Percentiles rank a stretch among this genome's conserved stretches.
phyloP scores from a whole-genome alignment of 495 filamentous ascomycete species.

The Penicillium paradoxum region DNA sequence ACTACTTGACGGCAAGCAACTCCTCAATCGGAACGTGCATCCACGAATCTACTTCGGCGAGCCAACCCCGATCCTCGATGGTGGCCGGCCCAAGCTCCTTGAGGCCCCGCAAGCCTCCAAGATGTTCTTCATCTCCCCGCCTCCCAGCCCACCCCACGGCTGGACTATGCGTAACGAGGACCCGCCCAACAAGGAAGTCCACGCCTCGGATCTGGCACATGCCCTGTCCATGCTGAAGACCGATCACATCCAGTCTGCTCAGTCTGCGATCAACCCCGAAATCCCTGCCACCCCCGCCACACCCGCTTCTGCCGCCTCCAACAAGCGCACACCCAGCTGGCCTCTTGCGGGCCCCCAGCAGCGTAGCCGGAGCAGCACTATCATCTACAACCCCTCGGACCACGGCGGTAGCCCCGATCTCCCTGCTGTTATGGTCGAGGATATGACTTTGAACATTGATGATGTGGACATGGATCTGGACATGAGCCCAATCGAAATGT shows the following conservation, averaged over 20 bases:
- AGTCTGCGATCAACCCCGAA: slow-evolving; percentile 23
- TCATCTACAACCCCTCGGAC: slow-evolving; percentile 71
- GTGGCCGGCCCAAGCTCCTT: slow-evolving; percentile 51
- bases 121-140: slow-evolving; percentile 95
- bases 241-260: slow-evolving; percentile 21
- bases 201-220: slow-evolving; percentile 80
- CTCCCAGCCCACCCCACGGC: slow-evolving; percentile 83
- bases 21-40: slow-evolving; percentile 56
- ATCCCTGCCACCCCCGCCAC: slow-evolving; percentile 20
- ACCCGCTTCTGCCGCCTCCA: slow-evolving; percentile 27
- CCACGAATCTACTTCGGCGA: slow-evolving; percentile 87
- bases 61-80: slow-evolving; percentile 59
- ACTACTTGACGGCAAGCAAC: slow-evolving; percentile 62
- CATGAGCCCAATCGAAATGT: slow-evolving; percentile 41
- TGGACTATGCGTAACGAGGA: slow-evolving; percentile 90
- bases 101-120: slow-evolving; percentile 80
- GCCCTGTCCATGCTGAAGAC: slow-evolving; percentile 68
- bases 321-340: slow-evolving; percentile 39
- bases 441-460: slow-evolving; percentile 61
- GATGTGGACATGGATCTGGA: slow-evolving; percentile 28
- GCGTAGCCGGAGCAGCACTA: slow-evolving; percentile 58
- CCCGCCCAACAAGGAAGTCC: slow-evolving; percentile 88
- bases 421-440: slow-evolving; percentile 87
- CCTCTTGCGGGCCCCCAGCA: slow-evolving; percentile 29
- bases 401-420: slow-evolving; percentile 72